Conservation (phyloP, 106 monocot genomes). For the Iris macrosiphon region DNA sequence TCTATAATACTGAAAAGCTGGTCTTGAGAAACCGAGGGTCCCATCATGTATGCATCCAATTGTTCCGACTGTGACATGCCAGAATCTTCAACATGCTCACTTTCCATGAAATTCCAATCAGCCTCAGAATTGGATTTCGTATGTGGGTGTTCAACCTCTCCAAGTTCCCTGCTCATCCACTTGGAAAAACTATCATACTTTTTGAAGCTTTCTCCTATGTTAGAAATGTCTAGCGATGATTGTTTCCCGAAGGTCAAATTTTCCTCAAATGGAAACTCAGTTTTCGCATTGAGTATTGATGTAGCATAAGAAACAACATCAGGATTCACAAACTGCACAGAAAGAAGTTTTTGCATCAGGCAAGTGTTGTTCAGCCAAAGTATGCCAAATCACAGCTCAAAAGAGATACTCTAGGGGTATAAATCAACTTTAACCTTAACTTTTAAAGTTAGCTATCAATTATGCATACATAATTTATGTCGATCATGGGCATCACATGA, state of each 20-base stretch:
- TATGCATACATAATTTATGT: no score
- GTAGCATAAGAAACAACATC: constrained; percentile 16
- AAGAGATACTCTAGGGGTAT: no score
- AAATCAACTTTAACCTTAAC: no score
- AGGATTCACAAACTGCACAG: constrained; percentile 18
- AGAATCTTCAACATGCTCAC: constrained; percentile 45
- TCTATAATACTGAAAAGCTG: constrained; percentile 85
- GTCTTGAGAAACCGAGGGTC: constrained; percentile 68
- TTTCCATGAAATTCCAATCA: constrained; percentile 56
- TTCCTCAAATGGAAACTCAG: constrained; percentile 18
- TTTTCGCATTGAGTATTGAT: constrained; percentile 10
- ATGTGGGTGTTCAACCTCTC: constrained; percentile 43
- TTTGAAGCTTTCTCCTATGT: constrained; percentile 39
- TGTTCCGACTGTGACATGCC: constrained; percentile 40
- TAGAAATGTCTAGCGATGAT: constrained; percentile 30
- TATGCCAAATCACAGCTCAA: no score
- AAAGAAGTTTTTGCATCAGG: background rate
- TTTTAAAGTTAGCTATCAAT: no score
- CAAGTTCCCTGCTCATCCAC: constrained; percentile 85
- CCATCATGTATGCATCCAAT: constrained; percentile 48
- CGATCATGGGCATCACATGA: no score
- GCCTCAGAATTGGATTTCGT: constrained; percentile 32
- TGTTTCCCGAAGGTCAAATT: constrained; percentile 30
- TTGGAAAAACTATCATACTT: constrained; percentile 78
- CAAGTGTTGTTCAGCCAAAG: no score